A percentile compares a stretch with the other conserved stretches of the same genome.
Evolutionary conservation across 2,329 filamentous ascomycete genomes (phyloP).

Genomic region (Metarhizium guizhouense): DNA sequence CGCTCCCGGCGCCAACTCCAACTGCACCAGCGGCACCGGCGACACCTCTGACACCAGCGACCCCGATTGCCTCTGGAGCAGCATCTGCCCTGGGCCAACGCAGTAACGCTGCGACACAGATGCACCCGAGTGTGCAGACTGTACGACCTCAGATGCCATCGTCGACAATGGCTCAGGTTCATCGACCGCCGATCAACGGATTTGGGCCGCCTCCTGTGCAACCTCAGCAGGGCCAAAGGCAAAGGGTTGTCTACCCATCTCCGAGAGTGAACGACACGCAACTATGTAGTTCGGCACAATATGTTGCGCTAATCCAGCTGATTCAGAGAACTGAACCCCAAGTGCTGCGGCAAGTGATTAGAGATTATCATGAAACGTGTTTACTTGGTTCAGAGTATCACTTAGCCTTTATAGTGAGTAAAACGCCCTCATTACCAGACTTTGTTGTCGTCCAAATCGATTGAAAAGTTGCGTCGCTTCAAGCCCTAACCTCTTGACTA

Average conservation of each 20-base stretch:
- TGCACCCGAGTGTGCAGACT: too few species aligned
- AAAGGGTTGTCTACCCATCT: background rate
- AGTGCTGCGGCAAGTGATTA: constrained; percentile 37
- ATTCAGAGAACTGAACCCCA: constrained; percentile 32
- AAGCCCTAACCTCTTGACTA: constrained; percentile 20
- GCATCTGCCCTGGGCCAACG: background rate
- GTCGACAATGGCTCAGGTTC: too few species aligned
- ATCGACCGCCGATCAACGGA: background rate
- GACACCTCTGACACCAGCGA: background rate
- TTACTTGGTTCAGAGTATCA: constrained; percentile 43
- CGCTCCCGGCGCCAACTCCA: background rate
- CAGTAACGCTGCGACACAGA: too few species aligned
- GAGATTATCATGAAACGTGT: constrained; percentile 43
- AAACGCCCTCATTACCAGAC: background rate
- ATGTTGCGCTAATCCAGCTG: constrained; percentile 12
- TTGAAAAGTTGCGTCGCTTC: too few species aligned
- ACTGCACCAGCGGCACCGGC: background rate
- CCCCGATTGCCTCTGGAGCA: background rate
- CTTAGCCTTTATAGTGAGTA: constrained; percentile 41
- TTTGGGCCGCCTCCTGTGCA: background rate
- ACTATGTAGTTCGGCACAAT: background rate
- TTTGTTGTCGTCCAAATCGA: background rate
- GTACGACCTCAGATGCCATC: too few species aligned
- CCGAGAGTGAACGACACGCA: background rate
- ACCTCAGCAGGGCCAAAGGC: background rate